Evolutionary conservation across 208 protist species (phyloP), one percentile per base, ranked within the genome.

Genomic region (Leishmania arabica): DNA sequence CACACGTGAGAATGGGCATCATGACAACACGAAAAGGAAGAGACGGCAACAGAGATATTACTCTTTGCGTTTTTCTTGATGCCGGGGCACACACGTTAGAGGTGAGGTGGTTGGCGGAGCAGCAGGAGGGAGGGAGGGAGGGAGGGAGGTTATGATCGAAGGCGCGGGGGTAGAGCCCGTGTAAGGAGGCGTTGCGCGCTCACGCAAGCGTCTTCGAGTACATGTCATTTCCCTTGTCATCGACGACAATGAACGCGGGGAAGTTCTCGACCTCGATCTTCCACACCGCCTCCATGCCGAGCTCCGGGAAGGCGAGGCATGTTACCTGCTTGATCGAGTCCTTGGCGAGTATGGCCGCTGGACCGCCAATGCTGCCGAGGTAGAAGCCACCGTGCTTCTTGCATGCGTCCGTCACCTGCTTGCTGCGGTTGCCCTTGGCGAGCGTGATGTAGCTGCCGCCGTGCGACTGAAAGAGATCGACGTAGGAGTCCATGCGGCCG

Each of bases 201-300:
- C 84, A 87, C 42, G 77, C 74, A 65, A 97, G 86, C 60, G 94
- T 88, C 78, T 97, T 93, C 9, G 84, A 71, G 89, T 98, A 99
- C 83, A 99, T 98, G 88, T 99, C 98, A 70, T 99, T 98, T 49
- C 98, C 99, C 85, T 99, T 99, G 91, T 99, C 97, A 85, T 99
- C 98, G 37, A 99, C 97, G 51, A 99, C 90, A 84, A 99, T 97
- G 84, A 99, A 99, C 34, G 99, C 99, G 2, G 98, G 98, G 89
- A 99, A 99, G 86, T 99, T 85, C 69, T 95, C 89, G 19, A 99
- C 98, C 64, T 98, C 94, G 82, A 99, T 98, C 82, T 95, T 96
- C 97, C 97, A 97, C 60, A 98, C 94, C 24, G 95, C 95, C 88
- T 98, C 95, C 94, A 99, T 98, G 45, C 96, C 95, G 15, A 98